Base-by-base conservation (phyloP, 352 stramenopile genomes). In the Discostella stelligera region DNA sequence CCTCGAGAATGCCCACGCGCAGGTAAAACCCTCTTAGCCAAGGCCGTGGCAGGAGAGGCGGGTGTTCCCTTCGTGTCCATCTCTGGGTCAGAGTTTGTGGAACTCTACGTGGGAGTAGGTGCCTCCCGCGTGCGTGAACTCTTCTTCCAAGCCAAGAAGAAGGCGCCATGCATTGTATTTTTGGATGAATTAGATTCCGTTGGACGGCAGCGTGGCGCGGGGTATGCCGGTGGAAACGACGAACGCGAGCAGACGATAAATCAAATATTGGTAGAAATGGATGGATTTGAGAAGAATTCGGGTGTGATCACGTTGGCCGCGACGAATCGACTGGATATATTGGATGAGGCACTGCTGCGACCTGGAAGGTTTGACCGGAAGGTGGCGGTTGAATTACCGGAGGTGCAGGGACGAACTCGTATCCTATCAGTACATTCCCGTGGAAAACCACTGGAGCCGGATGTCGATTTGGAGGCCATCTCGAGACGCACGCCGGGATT, bases 151-250 rank as follows among this genome's bases (percentile, higher is more conserved):
- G 96, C 95, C 2, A 94, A 95, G 75, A 96, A 98, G 88, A 98
- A 91, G 74, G 96, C 94, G 30, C 95, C 96, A 25, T 98, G 95
- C 74, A 98, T 98, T 75, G 97, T 98, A 77, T 98, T 98, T 80
- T 98, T 98, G 74, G 96, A 98, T 83, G 96, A 98, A 71, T 97
- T 98, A 77, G 96, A 98, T 89, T 95, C 96, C 21, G 86, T 98
- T 13, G 91, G 90, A 71, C 66, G 86, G 20, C 82, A 96, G 91
- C 77, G 86, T 82, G 88, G 89, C 66, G 89, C 81, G 30, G 88
- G 89, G 59, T 91, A 89, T 54, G 85, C 79, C 32, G 87, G 87
- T 53, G 85, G 86, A 54, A 94, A 94, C 68, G 89, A 94, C 62
- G 89, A 94, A 64, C 74, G 88, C 49, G 89, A 94, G 77, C 88